phyloP scores from a whole-genome alignment of 2,329 filamentous ascomycete genomes.

The Neofusicoccum parvum region DNA sequence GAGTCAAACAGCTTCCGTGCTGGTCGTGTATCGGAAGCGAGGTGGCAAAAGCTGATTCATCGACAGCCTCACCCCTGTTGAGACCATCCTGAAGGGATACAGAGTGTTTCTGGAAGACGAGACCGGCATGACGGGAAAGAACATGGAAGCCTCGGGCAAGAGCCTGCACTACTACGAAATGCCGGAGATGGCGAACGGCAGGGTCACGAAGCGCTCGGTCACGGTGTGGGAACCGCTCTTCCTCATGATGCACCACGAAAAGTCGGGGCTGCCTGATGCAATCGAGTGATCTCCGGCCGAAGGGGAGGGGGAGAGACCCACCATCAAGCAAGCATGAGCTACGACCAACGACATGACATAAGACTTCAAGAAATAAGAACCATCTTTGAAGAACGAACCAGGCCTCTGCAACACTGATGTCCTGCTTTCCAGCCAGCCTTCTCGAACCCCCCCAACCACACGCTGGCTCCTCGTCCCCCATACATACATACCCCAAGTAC shows the following conservation, averaged over 20 bases:
- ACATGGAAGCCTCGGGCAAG: constrained; percentile 49
- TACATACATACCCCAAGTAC: too few relatives aligned
- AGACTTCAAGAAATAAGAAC: too few relatives aligned
- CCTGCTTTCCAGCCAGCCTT: too few relatives aligned
- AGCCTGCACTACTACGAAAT: constrained; percentile 42
- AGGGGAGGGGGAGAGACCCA: too few relatives aligned
- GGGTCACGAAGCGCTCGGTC: constrained; percentile 44
- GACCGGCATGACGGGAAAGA: constrained; percentile 44
- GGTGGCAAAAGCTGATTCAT: background rate
- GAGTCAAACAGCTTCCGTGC: too few relatives aligned
- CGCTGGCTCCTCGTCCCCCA: too few relatives aligned
- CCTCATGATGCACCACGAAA: constrained; percentile 48
- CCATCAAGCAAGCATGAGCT: too few relatives aligned
- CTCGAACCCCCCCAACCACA: too few relatives aligned
- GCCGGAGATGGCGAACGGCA: constrained; percentile 46
- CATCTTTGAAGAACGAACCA: too few relatives aligned
- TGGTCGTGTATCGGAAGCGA: background rate
- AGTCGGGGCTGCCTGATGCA: constrained; percentile 44
- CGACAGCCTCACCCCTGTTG: constrained; percentile 35
- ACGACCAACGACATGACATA: too few relatives aligned
- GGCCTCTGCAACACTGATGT: too few relatives aligned
- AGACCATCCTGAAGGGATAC: constrained; percentile 52
- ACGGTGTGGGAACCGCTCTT: constrained; percentile 55
- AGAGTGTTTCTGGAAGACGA: constrained; percentile 50
- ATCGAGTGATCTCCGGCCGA: too few relatives aligned